A percentile compares a stretch with the other conserved stretches of the same genome.
These are phyloP conservation scores for Aspergillus flavus DNA, from an alignment of 2,329 filamentous ascomycete genomes.

Conservation along the genomic window DNA sequence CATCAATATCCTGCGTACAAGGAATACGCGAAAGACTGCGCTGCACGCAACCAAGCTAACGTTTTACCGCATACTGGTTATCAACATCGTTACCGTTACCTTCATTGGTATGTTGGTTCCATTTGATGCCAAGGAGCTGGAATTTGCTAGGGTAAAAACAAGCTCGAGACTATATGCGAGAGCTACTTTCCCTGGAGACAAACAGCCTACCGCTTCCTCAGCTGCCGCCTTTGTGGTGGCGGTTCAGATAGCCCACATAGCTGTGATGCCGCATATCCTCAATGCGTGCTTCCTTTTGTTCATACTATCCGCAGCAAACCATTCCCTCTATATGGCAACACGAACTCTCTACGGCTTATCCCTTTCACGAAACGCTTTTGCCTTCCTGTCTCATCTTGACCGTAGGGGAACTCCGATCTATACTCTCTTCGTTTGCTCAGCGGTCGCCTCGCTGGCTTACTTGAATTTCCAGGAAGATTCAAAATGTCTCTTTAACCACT, in stretches of 20 bases:
- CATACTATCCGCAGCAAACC: conserved; percentile 76
- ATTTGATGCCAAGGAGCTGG: conserved; percentile 64
- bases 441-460: conserved; percentile 70
- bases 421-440: conserved; percentile 62
- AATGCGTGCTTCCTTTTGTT: conserved; percentile 76
- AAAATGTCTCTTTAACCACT: conserved; percentile 63
- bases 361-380: conserved; percentile 70
- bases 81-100: conserved; percentile 74
- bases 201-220: not conserved
- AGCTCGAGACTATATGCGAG: conserved; percentile 34
- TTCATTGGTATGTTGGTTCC: conserved; percentile 76
- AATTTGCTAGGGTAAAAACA: conserved; percentile 50
- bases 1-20: conserved; percentile 76
- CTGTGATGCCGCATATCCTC: conserved; percentile 65
- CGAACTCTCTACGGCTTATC: conserved; percentile 74
- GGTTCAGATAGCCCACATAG: conserved; percentile 66
- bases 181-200: conserved; percentile 43
- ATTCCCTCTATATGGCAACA: conserved; percentile 74
- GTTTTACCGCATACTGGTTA: conserved; percentile 80
- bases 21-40: conserved; percentile 76
- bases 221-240: conserved; percentile 77
- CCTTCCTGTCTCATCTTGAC: conserved; percentile 72
- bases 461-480: conserved; percentile 64
- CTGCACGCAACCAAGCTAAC: conserved; percentile 77
- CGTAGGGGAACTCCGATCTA: conserved; percentile 70